These are phyloP conservation scores for Aspergillus bridgeri DNA, from an alignment of 495 filamentous ascomycete genomes.

Conservation along the genomic window DNA sequence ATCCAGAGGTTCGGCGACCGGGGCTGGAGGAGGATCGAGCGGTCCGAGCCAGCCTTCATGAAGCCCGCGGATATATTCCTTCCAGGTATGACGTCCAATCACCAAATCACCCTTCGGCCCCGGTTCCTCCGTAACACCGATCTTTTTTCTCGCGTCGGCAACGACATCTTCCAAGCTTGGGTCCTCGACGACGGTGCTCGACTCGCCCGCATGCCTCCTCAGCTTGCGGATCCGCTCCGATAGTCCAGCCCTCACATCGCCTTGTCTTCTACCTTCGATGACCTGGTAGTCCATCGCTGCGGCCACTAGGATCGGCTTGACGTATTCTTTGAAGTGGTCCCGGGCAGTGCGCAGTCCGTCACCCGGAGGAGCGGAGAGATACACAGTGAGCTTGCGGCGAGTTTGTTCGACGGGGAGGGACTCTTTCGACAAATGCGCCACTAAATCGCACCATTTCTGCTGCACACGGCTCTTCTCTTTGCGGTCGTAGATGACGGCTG, in stretches of 20 bases:
- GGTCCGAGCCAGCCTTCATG: slow-evolving; percentile 98
- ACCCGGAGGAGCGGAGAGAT: slow-evolving; percentile 77
- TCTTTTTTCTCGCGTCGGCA: slow-evolving; percentile 51
- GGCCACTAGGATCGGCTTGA: slow-evolving; percentile 88
- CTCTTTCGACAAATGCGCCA: slow-evolving; percentile 82
- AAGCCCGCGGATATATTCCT: slow-evolving; percentile 89
- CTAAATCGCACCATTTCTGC: slow-evolving; percentile 79
- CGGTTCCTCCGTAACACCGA: slow-evolving; percentile 64
- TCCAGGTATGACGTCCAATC: slow-evolving; percentile 92
- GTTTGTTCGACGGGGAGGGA: slow-evolving; percentile 65
- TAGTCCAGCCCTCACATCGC: slow-evolving; percentile 76
- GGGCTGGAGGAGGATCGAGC: slow-evolving; percentile 49
- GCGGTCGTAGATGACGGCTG: slow-evolving; percentile 82
- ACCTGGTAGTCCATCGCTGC: slow-evolving; percentile 93
- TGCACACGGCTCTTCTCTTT: slow-evolving; percentile 79
- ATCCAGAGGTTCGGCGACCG: slow-evolving; percentile 14
- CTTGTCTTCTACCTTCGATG: slow-evolving; percentile 83
- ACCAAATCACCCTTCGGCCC: slow-evolving; percentile 80
- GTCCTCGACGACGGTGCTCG: slow-evolving; percentile 36
- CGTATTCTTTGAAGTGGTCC: slow-evolving; percentile 92
- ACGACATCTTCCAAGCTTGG: slow-evolving; percentile 50
- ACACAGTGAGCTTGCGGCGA: slow-evolving; percentile 82
- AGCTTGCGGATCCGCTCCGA: slow-evolving; percentile 76
- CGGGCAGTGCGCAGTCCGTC: slow-evolving; percentile 78
- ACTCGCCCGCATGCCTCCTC: slow-evolving; percentile 55